Evolutionary conservation across 352 stramenopile genomes (phyloP).

Genomic region (Globisporangium camurandrum): DNA sequence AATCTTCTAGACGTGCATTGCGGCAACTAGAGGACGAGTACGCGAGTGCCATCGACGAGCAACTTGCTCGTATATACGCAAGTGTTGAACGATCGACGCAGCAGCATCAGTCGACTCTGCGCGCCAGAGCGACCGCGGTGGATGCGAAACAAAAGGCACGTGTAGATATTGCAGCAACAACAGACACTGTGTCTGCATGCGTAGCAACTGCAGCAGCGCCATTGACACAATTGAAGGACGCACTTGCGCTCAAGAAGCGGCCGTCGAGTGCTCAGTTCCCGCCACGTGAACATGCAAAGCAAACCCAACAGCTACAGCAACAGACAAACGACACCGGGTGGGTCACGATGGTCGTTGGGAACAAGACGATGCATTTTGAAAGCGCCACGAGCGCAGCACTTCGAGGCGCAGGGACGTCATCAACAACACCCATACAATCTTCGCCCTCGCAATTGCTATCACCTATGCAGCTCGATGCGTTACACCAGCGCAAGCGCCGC

Average conservation of each 20-base stretch:
- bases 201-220: not conserved
- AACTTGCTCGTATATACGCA: constrained; percentile 16
- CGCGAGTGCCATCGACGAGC: constrained; percentile 11
- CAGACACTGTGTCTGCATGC: no score
- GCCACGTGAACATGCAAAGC: not conserved
- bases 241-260: constrained; percentile 5
- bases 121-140: no score
- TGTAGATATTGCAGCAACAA: no score
- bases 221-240: not conserved
- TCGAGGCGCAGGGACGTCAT: not conserved
- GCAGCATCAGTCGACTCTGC: no score
- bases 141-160: no score
- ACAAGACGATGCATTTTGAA: constrained; percentile 36
- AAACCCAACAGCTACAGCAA: not conserved
- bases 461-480: no score
- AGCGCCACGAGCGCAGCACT: constrained; percentile 6
- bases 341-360: constrained; percentile 29
- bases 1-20: no score
- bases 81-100: constrained; percentile 17
- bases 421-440: no score
- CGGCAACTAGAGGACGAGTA: constrained; percentile 14
- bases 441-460: no score
- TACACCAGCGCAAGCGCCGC: no score
- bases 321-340: constrained; percentile 18
- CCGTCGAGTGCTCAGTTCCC: constrained; percentile 20